These are phyloP conservation scores for Fusarium mexicanum DNA, from an alignment of 2,329 filamentous ascomycete genomes.

Conservation along the genomic window DNA sequence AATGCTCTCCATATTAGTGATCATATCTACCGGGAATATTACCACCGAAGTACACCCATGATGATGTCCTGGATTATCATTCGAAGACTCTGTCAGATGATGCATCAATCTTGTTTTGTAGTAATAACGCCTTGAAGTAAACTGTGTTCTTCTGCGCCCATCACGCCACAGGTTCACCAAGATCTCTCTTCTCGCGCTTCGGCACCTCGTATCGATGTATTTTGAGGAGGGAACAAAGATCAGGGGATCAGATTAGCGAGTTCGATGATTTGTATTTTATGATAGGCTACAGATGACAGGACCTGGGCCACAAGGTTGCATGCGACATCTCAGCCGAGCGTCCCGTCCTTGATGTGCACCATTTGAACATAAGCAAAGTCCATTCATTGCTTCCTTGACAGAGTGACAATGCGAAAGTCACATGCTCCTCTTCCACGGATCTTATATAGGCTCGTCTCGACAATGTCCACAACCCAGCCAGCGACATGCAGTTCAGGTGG, in stretches of 20 bases:
- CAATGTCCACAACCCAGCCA: neutral
- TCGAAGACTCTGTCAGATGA: neutral
- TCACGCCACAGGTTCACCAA: neutral
- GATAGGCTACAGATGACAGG: constrained; percentile 2
- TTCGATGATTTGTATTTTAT: constrained; percentile 2
- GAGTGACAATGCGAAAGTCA: neutral
- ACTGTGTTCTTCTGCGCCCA: neutral
- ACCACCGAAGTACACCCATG: neutral
- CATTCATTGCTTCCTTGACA: neutral
- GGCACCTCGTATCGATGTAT: neutral
- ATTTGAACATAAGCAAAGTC: neutral
- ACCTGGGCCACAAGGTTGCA: neutral
- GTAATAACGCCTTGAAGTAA: neutral
- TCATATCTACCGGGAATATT: neutral
- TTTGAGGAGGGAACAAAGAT: neutral
- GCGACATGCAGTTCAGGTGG: neutral
- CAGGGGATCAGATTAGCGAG: constrained; percentile 14
- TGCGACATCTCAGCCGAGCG: neutral
- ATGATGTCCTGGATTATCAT: neutral
- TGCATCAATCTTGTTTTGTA: neutral
- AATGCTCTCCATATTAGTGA: constrained; percentile 1
- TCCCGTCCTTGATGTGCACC: neutral
- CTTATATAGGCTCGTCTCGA: neutral
- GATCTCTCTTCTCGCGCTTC: neutral
- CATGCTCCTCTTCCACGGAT: neutral